A percentile compares a stretch with the other conserved stretches of the same genome.
phyloP scores from a whole-genome alignment of 2,329 filamentous ascomycete species.

The Colletotrichum gloeosporioides region DNA sequence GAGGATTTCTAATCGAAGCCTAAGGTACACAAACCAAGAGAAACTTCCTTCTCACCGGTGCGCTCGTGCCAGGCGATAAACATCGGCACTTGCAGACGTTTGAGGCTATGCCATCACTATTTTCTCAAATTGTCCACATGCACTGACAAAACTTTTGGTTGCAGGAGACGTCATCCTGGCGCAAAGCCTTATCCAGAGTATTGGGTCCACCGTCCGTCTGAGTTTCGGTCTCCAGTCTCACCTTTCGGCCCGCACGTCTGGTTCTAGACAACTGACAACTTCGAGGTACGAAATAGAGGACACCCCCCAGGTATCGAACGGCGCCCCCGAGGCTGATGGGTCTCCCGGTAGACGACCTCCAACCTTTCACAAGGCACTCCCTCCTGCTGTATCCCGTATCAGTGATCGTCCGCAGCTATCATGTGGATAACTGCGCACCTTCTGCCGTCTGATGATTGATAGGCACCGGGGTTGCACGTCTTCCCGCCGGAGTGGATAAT shows the following conservation, averaged over 20 bases:
- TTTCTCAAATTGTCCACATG: neutral
- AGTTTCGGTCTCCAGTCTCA: neutral
- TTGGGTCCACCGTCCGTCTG: neutral
- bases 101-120: neutral
- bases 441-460: neutral
- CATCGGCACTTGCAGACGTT: neutral
- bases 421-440: neutral
- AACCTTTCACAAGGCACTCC: neutral
- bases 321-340: neutral
- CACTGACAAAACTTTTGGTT: neutral
- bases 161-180: neutral
- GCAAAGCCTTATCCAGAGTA: neutral
- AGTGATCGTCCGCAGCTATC: neutral
- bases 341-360: neutral
- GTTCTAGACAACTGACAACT: neutral
- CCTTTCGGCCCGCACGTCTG: neutral
- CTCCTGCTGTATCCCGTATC: neutral
- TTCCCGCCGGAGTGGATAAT: conserved; percentile 16
- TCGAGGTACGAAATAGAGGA: neutral
- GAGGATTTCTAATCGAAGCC: neutral
- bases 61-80: neutral
- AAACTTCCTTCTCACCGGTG: neutral
- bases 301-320: neutral
- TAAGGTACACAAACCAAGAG: neutral
- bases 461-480: conserved; percentile 9